These are phyloP conservation scores for Jatropha curcas DNA, from an alignment of 345 rosid species.

Conservation along the genomic window DNA sequence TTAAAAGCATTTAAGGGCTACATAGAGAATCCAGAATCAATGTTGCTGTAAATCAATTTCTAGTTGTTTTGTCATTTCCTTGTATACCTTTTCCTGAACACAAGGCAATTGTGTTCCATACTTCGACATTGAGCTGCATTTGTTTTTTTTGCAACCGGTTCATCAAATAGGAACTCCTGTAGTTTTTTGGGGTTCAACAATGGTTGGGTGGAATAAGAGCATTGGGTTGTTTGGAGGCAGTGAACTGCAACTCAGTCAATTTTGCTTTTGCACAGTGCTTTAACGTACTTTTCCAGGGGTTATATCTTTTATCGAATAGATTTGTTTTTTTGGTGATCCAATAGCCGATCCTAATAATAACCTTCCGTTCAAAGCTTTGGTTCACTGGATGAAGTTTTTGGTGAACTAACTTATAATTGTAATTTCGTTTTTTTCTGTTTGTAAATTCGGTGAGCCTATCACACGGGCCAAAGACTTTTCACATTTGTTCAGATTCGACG, in stretches of 20 bases:
- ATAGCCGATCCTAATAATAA: background rate
- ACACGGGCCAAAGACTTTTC: background rate
- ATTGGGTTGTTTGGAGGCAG: constrained; percentile 5
- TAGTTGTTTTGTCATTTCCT: background rate
- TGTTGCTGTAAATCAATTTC: constrained; percentile 59
- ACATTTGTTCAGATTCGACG: too few species aligned
- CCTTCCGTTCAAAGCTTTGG: background rate
- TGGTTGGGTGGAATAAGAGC: constrained; percentile 3
- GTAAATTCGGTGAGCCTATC: background rate
- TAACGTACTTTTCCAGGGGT: constrained; percentile 1
- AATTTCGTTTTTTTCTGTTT: background rate
- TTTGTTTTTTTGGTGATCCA: background rate
- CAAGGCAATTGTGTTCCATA: too few species aligned
- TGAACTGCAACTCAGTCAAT: constrained; percentile 1
- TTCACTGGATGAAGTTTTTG: background rate
- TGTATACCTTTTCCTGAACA: background rate
- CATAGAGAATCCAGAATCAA: constrained; percentile 89
- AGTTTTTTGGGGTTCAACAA: background rate
- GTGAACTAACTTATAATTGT: background rate
- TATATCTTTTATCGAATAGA: background rate
- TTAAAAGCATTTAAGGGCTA: constrained; percentile 89
- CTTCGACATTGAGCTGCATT: background rate
- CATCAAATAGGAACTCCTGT: background rate
- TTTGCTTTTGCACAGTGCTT: constrained; percentile 31
- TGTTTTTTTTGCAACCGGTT: constrained; percentile 1